Evolutionary conservation across 2,329 filamentous ascomycete genomes (phyloP).

Genomic region (Nigrospora osmanthi): DNA sequence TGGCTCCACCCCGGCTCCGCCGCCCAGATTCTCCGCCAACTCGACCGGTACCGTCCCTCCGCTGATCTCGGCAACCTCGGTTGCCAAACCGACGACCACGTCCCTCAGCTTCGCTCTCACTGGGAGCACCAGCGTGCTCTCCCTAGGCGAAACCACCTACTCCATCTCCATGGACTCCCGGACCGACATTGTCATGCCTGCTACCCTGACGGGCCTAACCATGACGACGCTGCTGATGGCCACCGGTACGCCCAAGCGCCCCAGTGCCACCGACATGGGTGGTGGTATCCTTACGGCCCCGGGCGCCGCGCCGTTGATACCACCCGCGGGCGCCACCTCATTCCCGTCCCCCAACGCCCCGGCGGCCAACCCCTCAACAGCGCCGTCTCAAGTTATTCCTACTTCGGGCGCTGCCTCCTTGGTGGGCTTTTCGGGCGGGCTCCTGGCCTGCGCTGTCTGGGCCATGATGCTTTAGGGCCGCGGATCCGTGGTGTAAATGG

Average conservation of each 20-base stretch:
- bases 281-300: too few species aligned
- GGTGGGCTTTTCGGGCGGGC: too few species aligned
- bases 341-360: too few species aligned
- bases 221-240: constrained; percentile 9
- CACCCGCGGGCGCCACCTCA: too few species aligned
- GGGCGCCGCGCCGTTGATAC: too few species aligned
- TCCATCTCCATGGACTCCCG: neutral
- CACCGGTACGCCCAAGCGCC: constrained; percentile 5
- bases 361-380: too few species aligned
- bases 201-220: neutral
- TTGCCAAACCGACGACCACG: neutral
- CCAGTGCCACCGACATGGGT: neutral
- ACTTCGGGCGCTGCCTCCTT: too few species aligned
- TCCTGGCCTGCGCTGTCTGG: too few species aligned
- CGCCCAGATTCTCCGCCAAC: neutral
- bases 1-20: neutral
- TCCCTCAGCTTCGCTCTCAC: neutral
- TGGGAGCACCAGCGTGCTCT: neutral
- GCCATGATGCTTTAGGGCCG: too few species aligned
- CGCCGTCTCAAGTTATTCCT: too few species aligned
- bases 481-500: too few species aligned
- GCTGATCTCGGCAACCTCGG: constrained; percentile 2
- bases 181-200: neutral
- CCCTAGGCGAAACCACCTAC: neutral
- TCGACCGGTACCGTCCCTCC: neutral